A percentile compares a stretch with the other conserved stretches of the same genome.
phyloP scores from a whole-genome alignment of 2,329 filamentous ascomycete species.

The Fusarium albosuccineum region DNA sequence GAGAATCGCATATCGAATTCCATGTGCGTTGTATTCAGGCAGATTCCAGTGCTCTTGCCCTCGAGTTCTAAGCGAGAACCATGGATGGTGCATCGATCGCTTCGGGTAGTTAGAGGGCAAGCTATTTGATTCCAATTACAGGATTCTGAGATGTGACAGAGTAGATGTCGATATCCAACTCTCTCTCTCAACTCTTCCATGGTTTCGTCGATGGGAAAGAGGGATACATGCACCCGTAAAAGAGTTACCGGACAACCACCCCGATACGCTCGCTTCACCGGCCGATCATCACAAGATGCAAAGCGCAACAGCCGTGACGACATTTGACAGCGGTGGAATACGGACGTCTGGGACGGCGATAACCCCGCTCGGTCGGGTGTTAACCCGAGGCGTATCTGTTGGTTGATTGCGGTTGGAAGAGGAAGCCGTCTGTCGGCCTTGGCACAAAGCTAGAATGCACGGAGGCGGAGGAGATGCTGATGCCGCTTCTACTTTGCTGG shows the following conservation, averaged over 20 bases:
- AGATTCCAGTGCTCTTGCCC: no score
- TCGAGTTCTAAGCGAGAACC: no score
- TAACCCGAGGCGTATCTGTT: slow-evolving; percentile 12
- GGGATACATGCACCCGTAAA: no score
- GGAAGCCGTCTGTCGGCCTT: slow-evolving; percentile 16
- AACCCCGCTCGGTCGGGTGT: slow-evolving; percentile 28
- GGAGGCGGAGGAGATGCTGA: neutral
- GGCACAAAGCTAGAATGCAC: slow-evolving; percentile 16
- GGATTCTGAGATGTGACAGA: no score
- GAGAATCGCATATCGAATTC: neutral
- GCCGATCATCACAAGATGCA: neutral
- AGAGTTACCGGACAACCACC: no score
- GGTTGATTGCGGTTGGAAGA: no score
- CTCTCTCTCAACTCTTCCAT: no score
- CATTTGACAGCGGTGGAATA: slow-evolving; percentile 17
- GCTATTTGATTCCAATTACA: no score
- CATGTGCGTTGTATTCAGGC: neutral
- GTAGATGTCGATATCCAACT: no score
- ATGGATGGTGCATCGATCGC: no score
- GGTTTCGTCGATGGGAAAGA: no score
- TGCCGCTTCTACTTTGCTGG: neutral
- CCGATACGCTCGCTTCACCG: neutral
- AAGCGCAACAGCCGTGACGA: slow-evolving; percentile 26
- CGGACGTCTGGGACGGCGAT: slow-evolving; percentile 7
- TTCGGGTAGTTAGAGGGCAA: no score